Base-by-base conservation (phyloP, 2,329 filamentous ascomycete species). In the Aspergillus versicolor region DNA sequence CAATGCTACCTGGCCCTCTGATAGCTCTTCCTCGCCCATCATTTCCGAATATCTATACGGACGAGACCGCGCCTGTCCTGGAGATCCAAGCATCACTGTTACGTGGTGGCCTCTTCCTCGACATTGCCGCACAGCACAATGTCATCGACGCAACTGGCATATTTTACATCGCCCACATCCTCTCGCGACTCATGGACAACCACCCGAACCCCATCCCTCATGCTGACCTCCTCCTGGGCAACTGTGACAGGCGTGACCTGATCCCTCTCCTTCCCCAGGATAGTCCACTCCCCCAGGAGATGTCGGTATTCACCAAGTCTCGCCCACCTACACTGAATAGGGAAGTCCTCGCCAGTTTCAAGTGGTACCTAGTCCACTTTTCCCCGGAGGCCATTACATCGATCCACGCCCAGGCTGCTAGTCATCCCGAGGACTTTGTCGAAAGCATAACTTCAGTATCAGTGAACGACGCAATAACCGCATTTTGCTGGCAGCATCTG, bases 1-100 rank as follows among this genome's bases (percentile, higher is more conserved):
- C 53, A 6, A 69, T 72, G 67, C 62, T 76, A 5, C 69, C 73
- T 27, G 68, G 63, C 3, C 52, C 64, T 12, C 34, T 70, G 5
- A 59, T 76, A 7, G 60, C 61, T 3, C 68, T 67, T 3, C 56
- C 59, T 2, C 62, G 63, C 8, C 65, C 64, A 8, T 65, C 64
- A 2, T 68, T 73, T 44, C 70, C 70, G 3, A 43, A 63, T 47
- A 52, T 54, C 15, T 70, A 73, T 54, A 58, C 65, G 15, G 55
- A 64, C 5, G 51, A 46, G 2, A 34, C 45, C 30, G 59, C 61
- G 1, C 65, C 65, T 1, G 63, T 67, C 2, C 42, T 70, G 7
- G 64, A 62, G n/a, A 53, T 70, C 8, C 67, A 70, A 51, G 64
- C 59, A 19, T 68, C 63, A 13, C 57, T 67, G 17, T 38, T 70